Conservation (phyloP, 164 flowering plant genomes). For the Magnolia sinica region DNA sequence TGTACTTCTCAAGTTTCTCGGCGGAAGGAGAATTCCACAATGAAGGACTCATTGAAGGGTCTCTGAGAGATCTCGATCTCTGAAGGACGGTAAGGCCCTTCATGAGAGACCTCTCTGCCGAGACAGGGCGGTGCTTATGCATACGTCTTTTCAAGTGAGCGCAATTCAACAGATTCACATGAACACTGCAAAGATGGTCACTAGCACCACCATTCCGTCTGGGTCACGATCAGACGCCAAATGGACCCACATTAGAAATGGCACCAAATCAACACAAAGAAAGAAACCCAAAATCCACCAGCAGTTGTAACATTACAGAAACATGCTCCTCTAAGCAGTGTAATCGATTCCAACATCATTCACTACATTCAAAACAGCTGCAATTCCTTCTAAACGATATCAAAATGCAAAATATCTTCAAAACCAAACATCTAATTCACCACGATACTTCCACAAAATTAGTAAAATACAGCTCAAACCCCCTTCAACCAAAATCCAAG, state of each 20-base stretch:
- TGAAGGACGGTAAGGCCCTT: conserved; percentile 86
- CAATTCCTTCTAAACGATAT: no score
- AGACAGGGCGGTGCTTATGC: conserved; percentile 78
- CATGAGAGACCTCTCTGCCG: conserved; percentile 72
- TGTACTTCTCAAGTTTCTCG: conserved; percentile 33
- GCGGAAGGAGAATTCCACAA: conserved; percentile 79
- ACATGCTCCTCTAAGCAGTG: not conserved
- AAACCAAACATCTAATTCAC: no score
- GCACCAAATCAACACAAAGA: no score
- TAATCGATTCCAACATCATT: not conserved
- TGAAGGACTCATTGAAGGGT: conserved; percentile 89
- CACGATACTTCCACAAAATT: no score
- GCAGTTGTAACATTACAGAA: no score
- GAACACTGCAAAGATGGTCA: conserved; percentile 87
- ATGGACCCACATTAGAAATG: no score
- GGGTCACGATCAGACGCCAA: conserved; percentile 65
- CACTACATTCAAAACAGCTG: not conserved
- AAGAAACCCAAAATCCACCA: no score
- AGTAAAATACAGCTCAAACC: not conserved
- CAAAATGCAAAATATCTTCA: no score
- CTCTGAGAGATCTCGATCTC: conserved; percentile 85
- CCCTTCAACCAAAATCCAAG: not conserved
- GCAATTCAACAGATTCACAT: conserved; percentile 90
- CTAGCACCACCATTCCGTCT: conserved; percentile 50
- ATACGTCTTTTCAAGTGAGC: conserved; percentile 96